Percentiles rank a stretch among this genome's conserved stretches.
Evolutionary conservation across 495 filamentous ascomycete genomes (phyloP).

Genomic region (Penicillium soppii): DNA sequence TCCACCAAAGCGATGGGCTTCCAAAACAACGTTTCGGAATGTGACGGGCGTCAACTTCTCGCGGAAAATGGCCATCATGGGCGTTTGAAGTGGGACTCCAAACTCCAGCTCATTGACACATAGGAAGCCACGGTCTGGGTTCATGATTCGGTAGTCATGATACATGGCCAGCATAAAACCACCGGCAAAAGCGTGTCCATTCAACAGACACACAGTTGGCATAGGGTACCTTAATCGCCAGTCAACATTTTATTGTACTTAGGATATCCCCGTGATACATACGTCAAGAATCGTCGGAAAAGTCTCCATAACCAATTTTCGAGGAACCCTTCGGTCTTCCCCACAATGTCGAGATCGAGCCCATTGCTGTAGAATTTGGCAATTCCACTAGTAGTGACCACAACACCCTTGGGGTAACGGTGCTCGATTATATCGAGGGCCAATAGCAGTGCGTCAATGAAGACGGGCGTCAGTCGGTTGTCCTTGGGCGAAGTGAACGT

Average conservation of each 20-base stretch:
- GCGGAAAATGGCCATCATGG: slow-evolving; percentile 73
- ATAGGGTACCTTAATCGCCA: slow-evolving; percentile 60
- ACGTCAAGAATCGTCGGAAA: slow-evolving; percentile 62
- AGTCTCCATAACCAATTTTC: slow-evolving; percentile 57
- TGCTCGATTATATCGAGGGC: slow-evolving; percentile 74
- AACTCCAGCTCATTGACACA: slow-evolving; percentile 81
- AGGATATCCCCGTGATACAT: too few species aligned
- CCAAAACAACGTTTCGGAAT: slow-evolving; percentile 65
- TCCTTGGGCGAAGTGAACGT: slow-evolving; percentile 69
- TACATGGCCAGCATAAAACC: slow-evolving; percentile 81
- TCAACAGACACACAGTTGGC: slow-evolving; percentile 76
- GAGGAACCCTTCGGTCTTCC: slow-evolving; percentile 51
- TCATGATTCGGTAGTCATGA: slow-evolving; percentile 79
- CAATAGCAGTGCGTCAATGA: slow-evolving; percentile 62
- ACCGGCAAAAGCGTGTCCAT: slow-evolving; percentile 80
- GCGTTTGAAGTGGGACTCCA: slow-evolving; percentile 65
- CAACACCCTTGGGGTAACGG: slow-evolving; percentile 62
- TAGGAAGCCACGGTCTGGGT: slow-evolving; percentile 62
- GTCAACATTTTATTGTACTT: slow-evolving; percentile 11
- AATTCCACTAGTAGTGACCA: slow-evolving; percentile 71
- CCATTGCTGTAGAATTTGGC: slow-evolving; percentile 83
- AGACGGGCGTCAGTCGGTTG: slow-evolving; percentile 68
- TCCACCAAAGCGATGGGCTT: slow-evolving; percentile 63
- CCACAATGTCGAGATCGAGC: slow-evolving; percentile 62
- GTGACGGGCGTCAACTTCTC: slow-evolving; percentile 55